Evolutionary conservation across 2,329 filamentous ascomycete genomes (phyloP), one percentile per base, ranked within the genome.

Genomic region (Fusarium foetens): DNA sequence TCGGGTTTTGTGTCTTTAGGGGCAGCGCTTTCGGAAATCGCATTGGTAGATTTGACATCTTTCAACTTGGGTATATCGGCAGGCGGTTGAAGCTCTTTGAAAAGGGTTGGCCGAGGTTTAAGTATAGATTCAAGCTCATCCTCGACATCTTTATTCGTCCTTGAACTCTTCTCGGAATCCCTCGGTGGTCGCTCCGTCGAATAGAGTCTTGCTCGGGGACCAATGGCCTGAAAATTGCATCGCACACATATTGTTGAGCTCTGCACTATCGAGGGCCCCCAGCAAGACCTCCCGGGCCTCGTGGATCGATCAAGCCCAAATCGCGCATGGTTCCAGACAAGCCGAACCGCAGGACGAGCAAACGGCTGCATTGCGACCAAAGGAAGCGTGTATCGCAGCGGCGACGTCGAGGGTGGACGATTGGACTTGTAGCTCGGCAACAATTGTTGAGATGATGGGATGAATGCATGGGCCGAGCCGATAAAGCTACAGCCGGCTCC

Each of bases 281-380:
- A 73, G 46, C 66, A 75, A 49, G 66, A 58, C 60, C 68, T 72
- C 62, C 61, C 62, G 21, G 75, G 62, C 63, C 71, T 66, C 43
- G 66, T 61, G 52, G 74, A 66, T 58, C 68, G 73, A 60, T 75
- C 68, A 52, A 79, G 64, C 45, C 76, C 70, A 62, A 76, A 72
- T 70, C 73, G 68, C 62, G 77, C 75, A 62, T 79, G 75, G 63
- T 74, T 70, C 77, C 74, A 78, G 63, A 77, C 78, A 42, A 77
- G 73, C 66, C 79, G 77, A 64, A 72, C 77, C 58, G 71, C 75
- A 54, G 78, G 77, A 62, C 80, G 79, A 68, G 77, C 78, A 70
- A 82, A 76, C 31, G 79, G 78, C 75, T 81, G 81, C 81, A 82
- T 82, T 55, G 69, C 73, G 33, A 54, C 66, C 66, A 64, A 58